These are phyloP conservation scores for Cucurbitaria berberidis DNA, from an alignment of 2,329 filamentous ascomycete species.

Conservation along the genomic window DNA sequence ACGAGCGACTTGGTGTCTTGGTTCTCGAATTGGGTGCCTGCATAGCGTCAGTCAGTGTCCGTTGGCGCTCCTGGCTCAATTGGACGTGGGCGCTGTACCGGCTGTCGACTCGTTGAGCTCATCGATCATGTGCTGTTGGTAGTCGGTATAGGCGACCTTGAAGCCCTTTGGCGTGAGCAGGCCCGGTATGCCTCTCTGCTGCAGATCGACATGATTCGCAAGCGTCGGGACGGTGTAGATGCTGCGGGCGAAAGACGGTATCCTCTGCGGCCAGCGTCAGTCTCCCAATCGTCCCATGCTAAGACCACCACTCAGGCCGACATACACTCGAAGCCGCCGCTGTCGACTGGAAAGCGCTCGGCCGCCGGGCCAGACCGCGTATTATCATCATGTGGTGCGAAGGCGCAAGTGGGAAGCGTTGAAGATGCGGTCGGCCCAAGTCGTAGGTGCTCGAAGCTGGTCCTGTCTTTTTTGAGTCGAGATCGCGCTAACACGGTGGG, in stretches of 20 bases:
- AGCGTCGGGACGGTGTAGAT: constrained; percentile 58
- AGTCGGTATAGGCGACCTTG: constrained; percentile 79
- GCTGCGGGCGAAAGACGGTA: constrained; percentile 27
- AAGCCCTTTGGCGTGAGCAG: constrained; percentile 75
- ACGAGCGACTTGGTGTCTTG: constrained; percentile 70
- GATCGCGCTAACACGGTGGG: constrained; percentile 24
- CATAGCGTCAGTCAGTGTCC: constrained; percentile 6
- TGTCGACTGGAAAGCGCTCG: constrained; percentile 28
- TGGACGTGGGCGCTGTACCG: constrained; percentile 59
- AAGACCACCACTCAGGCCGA: constrained; percentile 10
- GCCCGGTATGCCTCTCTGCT: constrained; percentile 66
- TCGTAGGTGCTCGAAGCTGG: constrained; percentile 21
- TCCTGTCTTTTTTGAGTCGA: constrained; percentile 31
- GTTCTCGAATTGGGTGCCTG: constrained; percentile 70
- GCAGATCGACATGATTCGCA: constrained; percentile 54
- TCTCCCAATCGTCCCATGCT: constrained; percentile 16
- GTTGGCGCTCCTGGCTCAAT: not conserved
- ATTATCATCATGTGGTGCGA: constrained; percentile 43
- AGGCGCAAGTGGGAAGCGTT: constrained; percentile 10
- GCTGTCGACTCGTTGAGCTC: constrained; percentile 76
- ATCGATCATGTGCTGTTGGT: constrained; percentile 75
- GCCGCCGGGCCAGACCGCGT: constrained; percentile 41
- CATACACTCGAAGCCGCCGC: constrained; percentile 31
- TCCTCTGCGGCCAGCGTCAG: constrained; percentile 39
- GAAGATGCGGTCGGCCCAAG: constrained; percentile 10